Percentiles rank a stretch among this genome's conserved stretches.
Evolutionary conservation across 169 alveolate species (phyloP).

Genomic region (Cryptosporidium sp.): DNA sequence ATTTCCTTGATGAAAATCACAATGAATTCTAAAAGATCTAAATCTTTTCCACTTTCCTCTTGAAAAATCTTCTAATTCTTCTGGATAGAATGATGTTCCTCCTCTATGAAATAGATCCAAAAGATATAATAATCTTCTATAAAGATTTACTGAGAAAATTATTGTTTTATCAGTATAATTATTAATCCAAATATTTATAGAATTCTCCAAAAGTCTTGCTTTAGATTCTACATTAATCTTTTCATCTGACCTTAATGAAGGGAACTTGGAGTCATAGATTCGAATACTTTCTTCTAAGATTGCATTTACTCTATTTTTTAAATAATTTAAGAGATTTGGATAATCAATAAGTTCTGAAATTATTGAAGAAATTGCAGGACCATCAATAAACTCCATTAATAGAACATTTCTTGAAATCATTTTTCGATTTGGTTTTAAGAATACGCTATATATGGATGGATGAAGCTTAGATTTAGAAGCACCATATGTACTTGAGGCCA

Average conservation of each 20-base stretch:
- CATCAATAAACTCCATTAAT: constrained; percentile 54
- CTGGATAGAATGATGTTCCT: constrained; percentile 61
- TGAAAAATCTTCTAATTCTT: constrained; percentile 16
- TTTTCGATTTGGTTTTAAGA: constrained; percentile 24
- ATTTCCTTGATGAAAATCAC: constrained; percentile 62
- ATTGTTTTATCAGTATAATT: constrained; percentile 9
- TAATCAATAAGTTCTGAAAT: constrained; percentile 14
- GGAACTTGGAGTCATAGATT: constrained; percentile 16
- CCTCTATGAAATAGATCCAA: constrained; percentile 68
- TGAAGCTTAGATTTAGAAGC: constrained; percentile 34
- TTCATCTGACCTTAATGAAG: not conserved
- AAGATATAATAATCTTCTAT: constrained; percentile 45
- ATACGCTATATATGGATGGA: constrained; percentile 64
- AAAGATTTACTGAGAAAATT: constrained; percentile 48
- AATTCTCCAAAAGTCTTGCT: constrained; percentile 6
- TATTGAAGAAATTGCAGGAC: constrained; percentile 56
- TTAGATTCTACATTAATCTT: not conserved
- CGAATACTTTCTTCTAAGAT: constrained; percentile 1
- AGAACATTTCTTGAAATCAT: constrained; percentile 26
- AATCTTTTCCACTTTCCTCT: constrained; percentile 47
- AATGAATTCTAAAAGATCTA: constrained; percentile 49
- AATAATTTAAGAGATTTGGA: not conserved
- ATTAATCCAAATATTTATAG: constrained; percentile 18
- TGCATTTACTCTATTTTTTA: constrained; percentile 10
- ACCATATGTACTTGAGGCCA: constrained; percentile 64